Conservation (phyloP, 306 rosid genomes). For the Trichosanthes cucumerina region DNA sequence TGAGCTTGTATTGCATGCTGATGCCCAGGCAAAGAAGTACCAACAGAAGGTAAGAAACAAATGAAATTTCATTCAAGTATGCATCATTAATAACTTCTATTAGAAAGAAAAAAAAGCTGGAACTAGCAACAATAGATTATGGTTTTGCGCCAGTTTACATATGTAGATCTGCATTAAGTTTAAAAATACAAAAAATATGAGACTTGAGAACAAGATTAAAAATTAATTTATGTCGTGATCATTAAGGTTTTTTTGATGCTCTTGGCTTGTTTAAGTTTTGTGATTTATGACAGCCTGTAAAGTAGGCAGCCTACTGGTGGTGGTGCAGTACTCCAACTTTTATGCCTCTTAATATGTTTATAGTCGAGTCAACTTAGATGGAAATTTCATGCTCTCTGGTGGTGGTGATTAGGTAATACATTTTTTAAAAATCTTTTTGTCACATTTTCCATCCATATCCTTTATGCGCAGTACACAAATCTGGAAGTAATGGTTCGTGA, state of each 20-base stretch:
- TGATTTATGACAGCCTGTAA: not conserved
- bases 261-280: not conserved
- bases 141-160: not conserved
- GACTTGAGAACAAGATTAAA: not conserved
- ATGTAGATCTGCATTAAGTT: not conserved
- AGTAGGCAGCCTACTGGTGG: not conserved
- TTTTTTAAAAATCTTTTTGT: constrained; percentile 18
- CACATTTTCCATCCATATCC: constrained; percentile 17
- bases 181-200: not conserved
- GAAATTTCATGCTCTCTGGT: not conserved
- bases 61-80: not conserved
- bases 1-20: constrained; percentile 83
- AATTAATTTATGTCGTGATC: not conserved
- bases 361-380: not conserved
- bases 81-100: not conserved
- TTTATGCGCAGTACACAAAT: constrained; percentile 53
- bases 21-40: constrained; percentile 84
- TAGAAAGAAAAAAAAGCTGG: not conserved
- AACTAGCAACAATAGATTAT: not conserved
- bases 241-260: not conserved
- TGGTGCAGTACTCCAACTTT: not conserved
- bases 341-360: not conserved
- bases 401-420: not conserved
- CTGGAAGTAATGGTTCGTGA: constrained; percentile 82
- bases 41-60: constrained; percentile 78